These are phyloP conservation scores for Paraphaeosphaeria sporulosa DNA, from an alignment of 2,329 filamentous ascomycete species.

Conservation along the genomic window DNA sequence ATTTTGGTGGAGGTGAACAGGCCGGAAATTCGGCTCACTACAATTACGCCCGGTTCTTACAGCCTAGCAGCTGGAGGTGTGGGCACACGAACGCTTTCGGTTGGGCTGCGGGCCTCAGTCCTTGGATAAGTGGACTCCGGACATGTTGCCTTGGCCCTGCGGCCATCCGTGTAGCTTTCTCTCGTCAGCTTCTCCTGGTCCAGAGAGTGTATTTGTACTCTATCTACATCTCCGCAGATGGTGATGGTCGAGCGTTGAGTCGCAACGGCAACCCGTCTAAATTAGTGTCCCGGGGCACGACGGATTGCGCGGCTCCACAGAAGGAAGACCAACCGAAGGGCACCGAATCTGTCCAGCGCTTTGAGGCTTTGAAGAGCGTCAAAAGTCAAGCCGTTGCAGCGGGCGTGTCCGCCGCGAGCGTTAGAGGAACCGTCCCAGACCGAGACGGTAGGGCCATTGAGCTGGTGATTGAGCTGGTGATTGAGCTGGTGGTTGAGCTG, in stretches of 20 bases:
- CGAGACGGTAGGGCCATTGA: no score
- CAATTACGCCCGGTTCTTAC: neutral
- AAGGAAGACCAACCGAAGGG: neutral
- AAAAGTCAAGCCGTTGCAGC: no score
- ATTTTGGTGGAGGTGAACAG: conserved; percentile 45
- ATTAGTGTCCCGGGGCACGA: neutral
- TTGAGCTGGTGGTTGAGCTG: no score
- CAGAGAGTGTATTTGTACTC: neutral
- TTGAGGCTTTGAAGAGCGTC: no score
- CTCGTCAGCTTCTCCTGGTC: neutral
- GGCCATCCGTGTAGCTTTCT: neutral
- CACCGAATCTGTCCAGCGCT: no score
- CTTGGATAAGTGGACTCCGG: neutral
- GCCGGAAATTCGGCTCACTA: neutral
- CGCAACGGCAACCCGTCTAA: neutral
- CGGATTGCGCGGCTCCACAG: neutral
- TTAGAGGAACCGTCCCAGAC: no score
- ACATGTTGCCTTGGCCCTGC: neutral
- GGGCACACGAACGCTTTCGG: neutral
- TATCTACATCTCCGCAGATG: neutral
- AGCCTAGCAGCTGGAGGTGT: neutral
- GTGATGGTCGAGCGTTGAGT: neutral
- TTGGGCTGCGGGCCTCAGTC: neutral
- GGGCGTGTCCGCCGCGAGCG: no score
- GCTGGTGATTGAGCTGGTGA: no score